A percentile compares a stretch with the other conserved stretches of the same genome.
Conservation (phyloP, 257 asterid species). For the Solanum bulbocastanum region DNA sequence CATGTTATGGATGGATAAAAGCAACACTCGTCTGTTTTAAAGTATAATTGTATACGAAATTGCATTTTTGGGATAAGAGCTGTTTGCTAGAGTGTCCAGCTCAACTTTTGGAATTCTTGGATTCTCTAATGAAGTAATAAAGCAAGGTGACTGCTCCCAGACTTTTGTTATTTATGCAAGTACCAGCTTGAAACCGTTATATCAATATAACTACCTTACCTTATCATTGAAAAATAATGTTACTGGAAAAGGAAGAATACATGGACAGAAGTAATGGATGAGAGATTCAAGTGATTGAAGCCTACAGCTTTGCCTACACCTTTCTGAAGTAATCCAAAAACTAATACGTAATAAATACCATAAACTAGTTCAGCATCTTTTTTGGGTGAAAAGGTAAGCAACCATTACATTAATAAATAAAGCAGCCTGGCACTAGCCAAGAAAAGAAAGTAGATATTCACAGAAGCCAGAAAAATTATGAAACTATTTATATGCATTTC, state of each 20-base stretch:
- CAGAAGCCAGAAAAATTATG: not conserved
- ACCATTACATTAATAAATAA: not conserved
- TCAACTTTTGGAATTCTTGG: not conserved
- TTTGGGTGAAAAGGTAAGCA: not conserved
- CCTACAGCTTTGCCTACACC: not conserved
- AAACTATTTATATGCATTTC: not conserved
- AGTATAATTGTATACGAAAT: not conserved
- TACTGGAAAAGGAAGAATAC: not conserved
- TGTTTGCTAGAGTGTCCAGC: not conserved
- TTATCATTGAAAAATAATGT: not conserved
- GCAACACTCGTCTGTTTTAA: not conserved
- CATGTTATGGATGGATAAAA: not conserved
- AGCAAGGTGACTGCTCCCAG: not conserved
- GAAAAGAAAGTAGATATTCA: not conserved
- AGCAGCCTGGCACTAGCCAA: not conserved
- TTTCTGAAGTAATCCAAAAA: not conserved
- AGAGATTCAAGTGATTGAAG: not conserved
- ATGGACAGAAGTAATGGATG: not conserved
- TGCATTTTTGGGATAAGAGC: not conserved
- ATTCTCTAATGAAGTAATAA: not conserved
- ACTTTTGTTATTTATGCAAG: not conserved
- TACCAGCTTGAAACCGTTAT: not conserved
- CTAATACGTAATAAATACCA: not conserved
- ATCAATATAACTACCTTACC: not conserved
- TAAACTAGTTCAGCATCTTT: not conserved